A percentile compares a stretch with the other conserved stretches of the same genome.
Evolutionary conservation across 495 filamentous ascomycete genomes (phyloP).

Genomic region (Penicillium antarcticum): DNA sequence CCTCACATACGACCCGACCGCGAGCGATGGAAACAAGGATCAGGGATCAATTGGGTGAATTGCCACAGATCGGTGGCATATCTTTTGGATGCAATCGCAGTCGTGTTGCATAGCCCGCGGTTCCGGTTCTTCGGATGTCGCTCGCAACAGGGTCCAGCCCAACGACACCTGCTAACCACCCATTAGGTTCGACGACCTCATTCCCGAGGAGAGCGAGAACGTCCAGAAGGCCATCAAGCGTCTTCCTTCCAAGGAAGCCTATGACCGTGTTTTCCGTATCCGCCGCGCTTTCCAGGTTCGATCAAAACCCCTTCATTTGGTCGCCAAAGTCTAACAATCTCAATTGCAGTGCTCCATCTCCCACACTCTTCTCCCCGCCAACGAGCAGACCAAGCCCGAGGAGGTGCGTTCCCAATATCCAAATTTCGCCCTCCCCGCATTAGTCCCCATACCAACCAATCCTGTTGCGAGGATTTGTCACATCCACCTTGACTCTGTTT

Average conservation of each 20-base stretch:
- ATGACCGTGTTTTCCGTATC: conserved; percentile 96
- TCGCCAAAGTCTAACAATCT: conserved; percentile 24
- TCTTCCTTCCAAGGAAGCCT: conserved; percentile 82
- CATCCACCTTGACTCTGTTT: conserved; percentile 11
- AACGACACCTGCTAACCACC: conserved; percentile 11
- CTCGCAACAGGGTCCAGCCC: conserved; percentile 2
- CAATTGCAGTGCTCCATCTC: conserved; percentile 64
- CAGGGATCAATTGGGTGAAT: background rate
- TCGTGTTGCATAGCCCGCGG: conserved; percentile 14
- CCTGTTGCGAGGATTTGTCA: conserved; percentile 45
- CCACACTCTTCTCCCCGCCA: conserved; percentile 81
- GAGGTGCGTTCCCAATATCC: conserved; percentile 51
- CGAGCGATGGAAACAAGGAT: conserved; percentile 9
- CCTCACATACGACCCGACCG: conserved; percentile 9
- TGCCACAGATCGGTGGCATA: background rate
- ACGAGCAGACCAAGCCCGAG: conserved; percentile 74
- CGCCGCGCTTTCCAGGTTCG: conserved; percentile 89
- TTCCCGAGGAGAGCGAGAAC: conserved; percentile 81
- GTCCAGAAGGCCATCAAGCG: conserved; percentile 87
- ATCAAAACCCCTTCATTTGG: conserved; percentile 3
- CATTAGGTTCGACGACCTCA: conserved; percentile 83
- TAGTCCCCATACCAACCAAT: conserved; percentile 37
- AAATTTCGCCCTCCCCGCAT: conserved; percentile 20
- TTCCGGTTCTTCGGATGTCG: conserved; percentile 20
- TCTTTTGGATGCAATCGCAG: conserved; percentile 2